A percentile compares a stretch with the other conserved stretches of the same genome.
phyloP scores from a whole-genome alignment of 768 basidiomycete genomes.

The Hortiboletus campestris region DNA sequence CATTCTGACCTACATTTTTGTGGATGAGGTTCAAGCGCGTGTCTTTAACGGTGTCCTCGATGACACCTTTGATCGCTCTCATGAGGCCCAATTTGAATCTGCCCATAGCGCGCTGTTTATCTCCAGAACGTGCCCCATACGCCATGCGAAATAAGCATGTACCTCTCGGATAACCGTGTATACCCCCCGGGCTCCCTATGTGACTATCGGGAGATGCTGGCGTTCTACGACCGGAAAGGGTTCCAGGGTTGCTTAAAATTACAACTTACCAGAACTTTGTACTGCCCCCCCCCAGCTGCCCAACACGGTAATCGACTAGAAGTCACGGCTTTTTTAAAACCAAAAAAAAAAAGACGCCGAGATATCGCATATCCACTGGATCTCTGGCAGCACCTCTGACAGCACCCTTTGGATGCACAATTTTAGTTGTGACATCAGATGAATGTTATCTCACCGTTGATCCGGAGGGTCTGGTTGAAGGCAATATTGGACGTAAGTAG shows the following conservation, averaged over 20 bases:
- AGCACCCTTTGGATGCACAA: slow-evolving; percentile 14
- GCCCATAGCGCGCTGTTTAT: slow-evolving; percentile 15
- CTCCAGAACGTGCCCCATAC: slow-evolving; percentile 11
- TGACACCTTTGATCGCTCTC: slow-evolving; percentile 6
- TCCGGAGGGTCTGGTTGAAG: slow-evolving; percentile 1
- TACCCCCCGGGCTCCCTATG: neutral
- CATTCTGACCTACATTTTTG: slow-evolving; percentile 11
- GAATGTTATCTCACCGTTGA: slow-evolving; percentile 8
- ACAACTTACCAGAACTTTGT: slow-evolving; percentile 11
- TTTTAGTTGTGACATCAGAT: slow-evolving; percentile 20
- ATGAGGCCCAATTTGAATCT: slow-evolving; percentile 22
- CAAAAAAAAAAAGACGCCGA: neutral
- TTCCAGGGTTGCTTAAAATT: slow-evolving; percentile 7
- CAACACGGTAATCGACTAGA: neutral
- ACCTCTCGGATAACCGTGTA: neutral
- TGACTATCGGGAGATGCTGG: slow-evolving; percentile 1
- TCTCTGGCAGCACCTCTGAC: neutral
- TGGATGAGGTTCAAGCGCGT: slow-evolving; percentile 1
- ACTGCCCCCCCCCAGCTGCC: neutral
- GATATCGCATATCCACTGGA: neutral
- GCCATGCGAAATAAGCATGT: slow-evolving; percentile 5
- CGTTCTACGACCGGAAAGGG: slow-evolving; percentile 3
- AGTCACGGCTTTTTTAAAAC: neutral
- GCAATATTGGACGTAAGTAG: slow-evolving; percentile 6
- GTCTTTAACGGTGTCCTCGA: slow-evolving; percentile 14